Base-by-base conservation (phyloP, 768 basidiomycete genomes). In the Lactarius trivialis region DNA sequence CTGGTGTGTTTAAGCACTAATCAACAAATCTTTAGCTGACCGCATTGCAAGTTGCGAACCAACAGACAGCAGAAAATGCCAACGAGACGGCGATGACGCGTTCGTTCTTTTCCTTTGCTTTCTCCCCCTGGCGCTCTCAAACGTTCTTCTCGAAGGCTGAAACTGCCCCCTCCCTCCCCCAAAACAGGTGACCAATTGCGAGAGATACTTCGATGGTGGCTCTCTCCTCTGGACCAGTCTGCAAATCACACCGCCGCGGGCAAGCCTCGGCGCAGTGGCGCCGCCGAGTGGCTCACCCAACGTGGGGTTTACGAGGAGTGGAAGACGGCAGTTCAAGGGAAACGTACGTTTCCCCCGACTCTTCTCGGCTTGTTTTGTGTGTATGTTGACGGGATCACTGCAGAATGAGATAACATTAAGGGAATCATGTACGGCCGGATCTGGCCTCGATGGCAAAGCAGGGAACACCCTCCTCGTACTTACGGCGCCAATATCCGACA, bases 161-260 rank as follows among this genome's bases (percentile, higher is more conserved):
- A 52, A 17, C n/a, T 33, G 51, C 19, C 32, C 32, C 28, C 17
- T 8, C 11, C n/a, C n/a, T n/a, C n/a, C n/a, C n/a, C n/a, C n/a
- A n/a, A n/a, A 24, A 48, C 45, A 48, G 24, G 24, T 56, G 15
- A 39, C 30, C 7, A 41, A 33, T 30, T 50, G 36, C 60, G 49
- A 55, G 32, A 50, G 19, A 24, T 3, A n/a, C 11, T 49, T 5
- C 51, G 45, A 5, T 15, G 55, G 21, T 61, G 60, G 60, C 60
- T 56, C 11, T 55, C 45, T 12, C 54, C 60, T 39, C 54, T 55
- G 36, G 50, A 61, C 48, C 48, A 54, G 33, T 61, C 60, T 3
- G 21, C 45, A 56, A 26, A 61, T 33, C 37, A 56, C 37, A 61
- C 21, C 7, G 28, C 19, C 2, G 55, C 48, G 17, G 55, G 19